Percentiles rank a stretch among this genome's conserved stretches.
Conservation (phyloP, 768 basidiomycete species). For the Leccinum aurantiacum region DNA sequence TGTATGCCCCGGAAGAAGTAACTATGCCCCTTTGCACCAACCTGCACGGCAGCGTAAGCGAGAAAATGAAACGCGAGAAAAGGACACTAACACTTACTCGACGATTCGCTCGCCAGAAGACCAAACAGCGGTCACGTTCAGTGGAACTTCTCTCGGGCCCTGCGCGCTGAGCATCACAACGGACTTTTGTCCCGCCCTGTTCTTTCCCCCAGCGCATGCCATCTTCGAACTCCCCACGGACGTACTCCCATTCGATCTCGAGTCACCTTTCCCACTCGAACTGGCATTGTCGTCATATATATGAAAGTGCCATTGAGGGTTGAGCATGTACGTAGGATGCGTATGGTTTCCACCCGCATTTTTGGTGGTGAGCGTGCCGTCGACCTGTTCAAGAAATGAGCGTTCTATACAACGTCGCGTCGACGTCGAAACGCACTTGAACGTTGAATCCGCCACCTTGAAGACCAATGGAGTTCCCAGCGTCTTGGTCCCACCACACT, state of each 20-base stretch:
- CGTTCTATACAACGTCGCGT: background rate
- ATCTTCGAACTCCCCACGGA: background rate
- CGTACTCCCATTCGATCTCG: background rate
- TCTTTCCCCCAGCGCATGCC: slow-evolving; percentile 9
- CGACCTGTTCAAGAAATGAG: slow-evolving; percentile 43
- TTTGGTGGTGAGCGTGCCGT: slow-evolving; percentile 61
- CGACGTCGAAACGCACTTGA: slow-evolving; percentile 14
- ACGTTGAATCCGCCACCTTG: slow-evolving; percentile 9
- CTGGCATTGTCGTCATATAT: slow-evolving; percentile 42
- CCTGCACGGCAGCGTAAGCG: slow-evolving; percentile 29
- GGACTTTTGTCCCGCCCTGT: slow-evolving; percentile 33
- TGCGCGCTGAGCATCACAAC: slow-evolving; percentile 47
- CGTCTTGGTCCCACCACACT: slow-evolving; percentile 49
- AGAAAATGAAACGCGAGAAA: background rate
- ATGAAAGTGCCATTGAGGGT: slow-evolving; percentile 82
- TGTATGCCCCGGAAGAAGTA: slow-evolving; percentile 78
- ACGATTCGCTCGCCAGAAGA: slow-evolving; percentile 70
- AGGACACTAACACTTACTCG: slow-evolving; percentile 53
- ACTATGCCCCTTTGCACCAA: slow-evolving; percentile 67
- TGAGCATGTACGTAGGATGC: slow-evolving; percentile 80
- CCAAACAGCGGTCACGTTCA: slow-evolving; percentile 76
- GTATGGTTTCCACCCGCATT: slow-evolving; percentile 85
- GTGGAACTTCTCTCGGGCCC: slow-evolving; percentile 62
- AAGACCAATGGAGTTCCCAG: background rate
- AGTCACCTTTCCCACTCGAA: slow-evolving; percentile 4